These are phyloP conservation scores for Paraphaeosphaeria sporulosa DNA, from an alignment of 2,329 filamentous ascomycete genomes.

Conservation along the genomic window DNA sequence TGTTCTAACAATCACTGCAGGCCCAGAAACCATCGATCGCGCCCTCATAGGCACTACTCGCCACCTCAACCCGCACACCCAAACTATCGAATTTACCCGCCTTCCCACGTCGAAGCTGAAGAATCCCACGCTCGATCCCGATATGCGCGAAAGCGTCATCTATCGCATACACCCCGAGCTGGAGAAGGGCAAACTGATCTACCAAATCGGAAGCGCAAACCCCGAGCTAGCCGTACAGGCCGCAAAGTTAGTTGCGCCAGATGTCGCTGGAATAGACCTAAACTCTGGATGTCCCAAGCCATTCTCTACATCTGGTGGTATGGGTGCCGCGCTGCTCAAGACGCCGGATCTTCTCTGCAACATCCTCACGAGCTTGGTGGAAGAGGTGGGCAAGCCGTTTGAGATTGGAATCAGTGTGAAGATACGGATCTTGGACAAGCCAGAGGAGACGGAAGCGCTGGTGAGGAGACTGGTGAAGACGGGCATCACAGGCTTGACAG, in stretches of 20 bases:
- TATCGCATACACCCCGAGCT: conserved; percentile 82
- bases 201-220: conserved; percentile 89
- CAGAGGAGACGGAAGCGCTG: conserved; percentile 76
- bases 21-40: conserved; percentile 92
- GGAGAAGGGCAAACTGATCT: conserved; percentile 80
- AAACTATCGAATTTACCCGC: conserved; percentile 85
- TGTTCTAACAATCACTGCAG: conserved; percentile 50
- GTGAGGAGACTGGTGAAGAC: conserved; percentile 82
- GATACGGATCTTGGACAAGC: conserved; percentile 83
- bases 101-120: conserved; percentile 73
- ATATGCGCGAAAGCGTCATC: conserved; percentile 71
- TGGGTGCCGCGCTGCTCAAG: conserved; percentile 90
- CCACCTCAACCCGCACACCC: conserved; percentile 75
- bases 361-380: conserved; percentile 84
- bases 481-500: conserved; percentile 88
- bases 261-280: conserved; percentile 94
- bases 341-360: conserved; percentile 83
- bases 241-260: conserved; percentile 80
- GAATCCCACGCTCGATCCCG: conserved; percentile 63
- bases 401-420: conserved; percentile 97
- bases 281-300: conserved; percentile 99
- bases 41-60: conserved; percentile 88
- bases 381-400: conserved; percentile 76
- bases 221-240: conserved; percentile 84
- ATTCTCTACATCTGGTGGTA: conserved; percentile 91